Base-by-base conservation (phyloP, 257 asterid species). In the Anisodus acutangulus region DNA sequence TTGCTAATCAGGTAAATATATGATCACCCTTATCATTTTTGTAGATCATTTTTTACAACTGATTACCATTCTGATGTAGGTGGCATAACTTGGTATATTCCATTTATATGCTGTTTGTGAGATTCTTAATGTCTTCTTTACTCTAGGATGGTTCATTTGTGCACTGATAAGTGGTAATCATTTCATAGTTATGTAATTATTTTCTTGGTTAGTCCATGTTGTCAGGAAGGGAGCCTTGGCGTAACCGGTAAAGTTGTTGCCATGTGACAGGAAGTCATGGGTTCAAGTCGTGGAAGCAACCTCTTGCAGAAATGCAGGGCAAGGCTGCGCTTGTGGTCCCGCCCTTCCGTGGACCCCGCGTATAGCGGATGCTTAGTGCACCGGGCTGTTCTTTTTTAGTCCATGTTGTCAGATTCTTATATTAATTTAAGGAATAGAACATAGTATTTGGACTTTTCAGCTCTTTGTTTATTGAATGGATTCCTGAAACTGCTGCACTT, bases 1-100 rank as follows among this genome's bases (percentile, higher is more conserved):
- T 97, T 84, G 99, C 99, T 83, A 97, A 97, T 86, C 99, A 97
- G 98, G 99, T 97, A 91, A 81, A 19, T 71, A 62, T 76, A 51
- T 51, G 81, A 22, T 76, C 64, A 51, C 6, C 13, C 63, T 76
- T 37, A 19, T 3, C 69, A 13, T 19, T 62, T 69, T 26, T 3
- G 6, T 76, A 31, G 63, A 51, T 76, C 13, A 13, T 26, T 74
- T 22, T 26, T 13, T 26, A 4, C 10, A 79, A n/a, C 54, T 80
- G 11, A 76, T 51, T 53, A 76, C 26, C 51, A 12, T 76, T 51
- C 26, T 26, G n/a, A 13, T 22, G 6, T 76, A 7, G 26, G 81
- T 51, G 47, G 12, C 62, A 49, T 49, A 51, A 51, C 81, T 51
- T 76, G 26, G 17, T 53, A 53, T 31, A 51, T 26, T 76, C 45